Conservation (phyloP, 805 yeast genomes). For the Cyberlindnera saturnus region DNA sequence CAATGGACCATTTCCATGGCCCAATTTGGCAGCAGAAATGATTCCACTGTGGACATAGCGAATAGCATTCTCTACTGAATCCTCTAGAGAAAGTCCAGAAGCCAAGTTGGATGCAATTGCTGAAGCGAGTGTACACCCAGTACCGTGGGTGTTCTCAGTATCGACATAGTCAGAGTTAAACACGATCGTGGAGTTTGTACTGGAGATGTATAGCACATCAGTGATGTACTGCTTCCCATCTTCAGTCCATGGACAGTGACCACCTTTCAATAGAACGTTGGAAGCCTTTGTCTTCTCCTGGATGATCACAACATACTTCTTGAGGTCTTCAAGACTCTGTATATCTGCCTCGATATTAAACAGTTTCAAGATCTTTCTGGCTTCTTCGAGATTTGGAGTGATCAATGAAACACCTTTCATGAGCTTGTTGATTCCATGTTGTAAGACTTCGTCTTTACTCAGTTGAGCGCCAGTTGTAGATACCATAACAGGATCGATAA, state of each 20-base stretch:
- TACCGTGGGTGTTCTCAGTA: slow-evolving; percentile 71
- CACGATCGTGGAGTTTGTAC: slow-evolving; percentile 12
- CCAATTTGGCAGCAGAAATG: slow-evolving; percentile 35
- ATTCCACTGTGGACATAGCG: slow-evolving; percentile 66
- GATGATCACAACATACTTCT: slow-evolving; percentile 33
- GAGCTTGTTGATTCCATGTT: slow-evolving; percentile 35
- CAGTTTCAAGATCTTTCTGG: slow-evolving; percentile 34
- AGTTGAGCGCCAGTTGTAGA: slow-evolving; percentile 71
- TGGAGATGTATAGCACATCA: slow-evolving; percentile 45
- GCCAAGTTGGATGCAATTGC: slow-evolving; percentile 76
- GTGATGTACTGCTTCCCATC: slow-evolving; percentile 31
- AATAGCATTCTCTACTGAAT: slow-evolving; percentile 51
- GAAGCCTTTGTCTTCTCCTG: slow-evolving; percentile 35
- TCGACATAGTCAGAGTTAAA: slow-evolving; percentile 41
- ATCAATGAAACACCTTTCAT: slow-evolving; percentile 51
- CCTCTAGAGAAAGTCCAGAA: slow-evolving; percentile 36
- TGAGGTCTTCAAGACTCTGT: slow-evolving; percentile 34
- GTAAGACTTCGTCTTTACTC: slow-evolving; percentile 41
- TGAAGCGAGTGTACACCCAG: slow-evolving; percentile 85
- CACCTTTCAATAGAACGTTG: slow-evolving; percentile 72
- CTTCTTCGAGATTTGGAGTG: slow-evolving; percentile 77
- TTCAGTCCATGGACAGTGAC: slow-evolving; percentile 52
- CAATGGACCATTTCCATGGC: slow-evolving; percentile 66
- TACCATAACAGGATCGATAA: slow-evolving; percentile 81
- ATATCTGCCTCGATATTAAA: slow-evolving; percentile 25